Conservation (phyloP, 2,329 filamentous ascomycete species). For the Aspergillus quadricinctus region DNA sequence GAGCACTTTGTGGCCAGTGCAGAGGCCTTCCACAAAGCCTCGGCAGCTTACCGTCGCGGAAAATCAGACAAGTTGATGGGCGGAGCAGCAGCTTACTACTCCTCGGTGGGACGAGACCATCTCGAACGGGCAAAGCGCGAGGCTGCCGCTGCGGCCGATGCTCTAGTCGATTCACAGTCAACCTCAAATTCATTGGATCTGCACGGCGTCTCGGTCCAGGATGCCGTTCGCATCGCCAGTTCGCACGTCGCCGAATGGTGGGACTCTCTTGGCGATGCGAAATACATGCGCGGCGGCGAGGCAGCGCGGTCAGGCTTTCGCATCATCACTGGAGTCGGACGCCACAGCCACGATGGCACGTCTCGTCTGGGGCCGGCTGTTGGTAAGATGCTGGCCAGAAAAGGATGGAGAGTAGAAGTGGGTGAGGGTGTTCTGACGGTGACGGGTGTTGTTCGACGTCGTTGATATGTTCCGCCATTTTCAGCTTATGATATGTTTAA, state of each 20-base stretch:
- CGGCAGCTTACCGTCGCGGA: conserved; percentile 54
- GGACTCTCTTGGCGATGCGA: conserved; percentile 63
- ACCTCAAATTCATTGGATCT: conserved; percentile 62
- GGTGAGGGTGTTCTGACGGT: conserved; percentile 68
- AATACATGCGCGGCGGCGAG: conserved; percentile 43
- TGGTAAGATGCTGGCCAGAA: conserved; percentile 65
- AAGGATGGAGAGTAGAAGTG: conserved; percentile 79
- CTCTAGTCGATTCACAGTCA: conserved; percentile 65
- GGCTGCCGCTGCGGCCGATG: conserved; percentile 64
- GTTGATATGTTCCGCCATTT: conserved; percentile 11
- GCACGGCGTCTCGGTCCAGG: conserved; percentile 75
- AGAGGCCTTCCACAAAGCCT: conserved; percentile 55
- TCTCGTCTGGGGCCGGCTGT: conserved; percentile 76
- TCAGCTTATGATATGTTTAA: conserved; percentile 6
- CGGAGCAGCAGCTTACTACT: conserved; percentile 72
- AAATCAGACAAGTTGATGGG: conserved; percentile 70
- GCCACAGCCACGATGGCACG: conserved; percentile 71
- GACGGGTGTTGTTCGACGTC: conserved; percentile 49
- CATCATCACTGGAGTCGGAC: conserved; percentile 76
- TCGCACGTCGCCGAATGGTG: conserved; percentile 71
- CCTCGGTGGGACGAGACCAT: conserved; percentile 64
- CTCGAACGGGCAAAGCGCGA: conserved; percentile 54
- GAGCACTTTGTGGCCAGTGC: conserved; percentile 45
- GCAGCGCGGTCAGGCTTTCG: conserved; percentile 56
- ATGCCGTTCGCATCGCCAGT: conserved; percentile 74